A percentile compares a stretch with the other conserved stretches of the same genome.
These are phyloP conservation scores for Ceratocystis diversiconidia DNA, from an alignment of 2,329 filamentous ascomycete genomes.

Conservation along the genomic window DNA sequence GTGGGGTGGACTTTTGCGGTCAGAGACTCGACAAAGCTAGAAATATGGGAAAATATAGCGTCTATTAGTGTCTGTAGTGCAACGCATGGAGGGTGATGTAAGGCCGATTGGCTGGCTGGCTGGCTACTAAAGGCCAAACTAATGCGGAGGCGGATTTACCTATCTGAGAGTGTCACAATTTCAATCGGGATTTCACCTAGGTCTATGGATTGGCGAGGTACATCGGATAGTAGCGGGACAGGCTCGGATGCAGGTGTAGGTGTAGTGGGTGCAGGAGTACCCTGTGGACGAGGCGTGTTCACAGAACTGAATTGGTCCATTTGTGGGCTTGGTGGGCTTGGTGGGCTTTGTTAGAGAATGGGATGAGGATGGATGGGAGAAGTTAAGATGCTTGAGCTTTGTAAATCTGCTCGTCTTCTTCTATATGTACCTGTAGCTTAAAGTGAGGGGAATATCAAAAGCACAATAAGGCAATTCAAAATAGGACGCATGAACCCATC, in stretches of 20 bases:
- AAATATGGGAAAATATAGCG: not conserved
- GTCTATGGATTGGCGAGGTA: constrained; percentile 46
- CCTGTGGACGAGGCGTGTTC: not conserved
- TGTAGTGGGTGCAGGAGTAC: not conserved
- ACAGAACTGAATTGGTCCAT: not conserved
- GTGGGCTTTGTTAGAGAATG: not conserved
- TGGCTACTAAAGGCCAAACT: not conserved
- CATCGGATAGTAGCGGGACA: constrained; percentile 29
- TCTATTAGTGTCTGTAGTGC: constrained; percentile 20
- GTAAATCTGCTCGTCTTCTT: not conserved
- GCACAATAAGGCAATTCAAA: not conserved
- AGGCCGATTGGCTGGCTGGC: too few relatives aligned
- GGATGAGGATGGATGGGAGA: not conserved
- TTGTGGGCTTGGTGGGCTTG: not conserved
- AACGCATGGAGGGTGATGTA: not conserved
- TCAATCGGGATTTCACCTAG: constrained; percentile 90
- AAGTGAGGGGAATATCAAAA: not conserved
- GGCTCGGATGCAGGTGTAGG: too few relatives aligned
- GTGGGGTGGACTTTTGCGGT: constrained; percentile 73
- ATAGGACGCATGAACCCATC: not conserved
- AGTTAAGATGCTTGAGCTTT: not conserved
- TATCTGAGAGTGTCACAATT: constrained; percentile 76
- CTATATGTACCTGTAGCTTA: not conserved
- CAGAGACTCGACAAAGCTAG: constrained; percentile 82
- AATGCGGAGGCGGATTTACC: constrained; percentile 34